phyloP scores from a whole-genome alignment of 257 asterid genomes.

The Verbascum thapsus region DNA sequence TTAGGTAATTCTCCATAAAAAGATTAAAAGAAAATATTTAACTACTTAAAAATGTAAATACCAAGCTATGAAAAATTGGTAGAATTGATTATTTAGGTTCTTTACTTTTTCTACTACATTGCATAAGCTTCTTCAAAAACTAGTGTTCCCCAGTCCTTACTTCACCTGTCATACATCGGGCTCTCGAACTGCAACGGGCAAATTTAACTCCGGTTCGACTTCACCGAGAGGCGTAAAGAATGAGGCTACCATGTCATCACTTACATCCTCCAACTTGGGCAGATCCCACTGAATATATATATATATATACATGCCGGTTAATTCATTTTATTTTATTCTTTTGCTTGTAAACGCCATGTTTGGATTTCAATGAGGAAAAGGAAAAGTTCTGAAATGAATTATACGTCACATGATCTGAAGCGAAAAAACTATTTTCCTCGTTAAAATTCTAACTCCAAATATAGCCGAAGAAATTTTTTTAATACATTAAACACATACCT shows the following conservation, averaged over 20 bases:
- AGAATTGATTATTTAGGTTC: background rate
- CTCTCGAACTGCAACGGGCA: slow-evolving; percentile 81
- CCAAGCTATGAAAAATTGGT: background rate
- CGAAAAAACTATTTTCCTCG: background rate
- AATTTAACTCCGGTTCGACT: slow-evolving; percentile 68
- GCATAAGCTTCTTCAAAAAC: slow-evolving; percentile 15
- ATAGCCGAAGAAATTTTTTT: background rate
- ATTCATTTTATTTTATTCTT: too few species aligned
- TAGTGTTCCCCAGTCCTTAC: background rate
- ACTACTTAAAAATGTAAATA: too few species aligned
- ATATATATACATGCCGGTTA: background rate
- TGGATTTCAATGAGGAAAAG: background rate
- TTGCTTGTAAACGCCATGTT: background rate
- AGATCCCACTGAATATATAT: slow-evolving; percentile 72
- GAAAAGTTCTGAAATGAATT: background rate
- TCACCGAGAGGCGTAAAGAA: slow-evolving; percentile 64
- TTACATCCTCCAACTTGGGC: slow-evolving; percentile 68
- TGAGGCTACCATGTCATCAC: slow-evolving; percentile 66
- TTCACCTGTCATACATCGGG: slow-evolving; percentile 62
- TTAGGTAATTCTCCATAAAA: too few species aligned
- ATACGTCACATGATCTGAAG: background rate
- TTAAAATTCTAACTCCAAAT: background rate
- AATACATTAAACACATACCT: slow-evolving; percentile 50
- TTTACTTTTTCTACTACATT: background rate
- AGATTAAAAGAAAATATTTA: too few species aligned